These are phyloP conservation scores for Tolypocladium capitatum DNA, from an alignment of 2,329 filamentous ascomycete genomes.

Conservation along the genomic window DNA sequence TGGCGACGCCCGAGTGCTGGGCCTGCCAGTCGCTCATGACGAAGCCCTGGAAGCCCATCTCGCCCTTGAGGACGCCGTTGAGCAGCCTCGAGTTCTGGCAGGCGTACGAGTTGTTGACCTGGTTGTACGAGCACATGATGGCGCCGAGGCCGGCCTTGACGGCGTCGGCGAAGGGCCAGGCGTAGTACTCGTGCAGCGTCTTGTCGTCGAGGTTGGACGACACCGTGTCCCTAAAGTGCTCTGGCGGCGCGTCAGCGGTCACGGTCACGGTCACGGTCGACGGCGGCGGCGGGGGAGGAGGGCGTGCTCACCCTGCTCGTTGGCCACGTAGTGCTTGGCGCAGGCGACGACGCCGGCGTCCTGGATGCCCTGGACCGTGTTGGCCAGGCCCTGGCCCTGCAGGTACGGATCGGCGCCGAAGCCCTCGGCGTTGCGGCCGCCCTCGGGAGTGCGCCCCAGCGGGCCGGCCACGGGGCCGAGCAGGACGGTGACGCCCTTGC, in stretches of 20 bases:
- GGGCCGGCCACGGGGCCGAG: constrained; percentile 39
- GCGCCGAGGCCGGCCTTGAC: constrained; percentile 52
- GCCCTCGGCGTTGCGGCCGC: constrained; percentile 51
- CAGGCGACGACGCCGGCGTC: constrained; percentile 71
- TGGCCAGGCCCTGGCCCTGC: constrained; percentile 56
- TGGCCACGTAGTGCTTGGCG: constrained; percentile 62
- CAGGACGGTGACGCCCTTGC: constrained; percentile 64
- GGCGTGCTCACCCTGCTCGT: constrained; percentile 57
- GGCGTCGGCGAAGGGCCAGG: constrained; percentile 67
- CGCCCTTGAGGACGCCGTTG: constrained; percentile 65
- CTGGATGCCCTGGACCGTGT: constrained; percentile 70
- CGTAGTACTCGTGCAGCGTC: constrained; percentile 62
- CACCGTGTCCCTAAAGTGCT: constrained; percentile 56
- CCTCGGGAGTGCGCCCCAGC: constrained; percentile 31
- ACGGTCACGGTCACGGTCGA: too few species aligned
- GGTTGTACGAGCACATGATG: constrained; percentile 60
- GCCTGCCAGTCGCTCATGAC: constrained; percentile 73
- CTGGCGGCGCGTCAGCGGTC: constrained; percentile 19
- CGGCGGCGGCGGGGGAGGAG: too few species aligned
- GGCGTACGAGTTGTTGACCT: constrained; percentile 66
- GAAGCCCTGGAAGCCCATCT: constrained; percentile 71
- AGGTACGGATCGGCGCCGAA: constrained; percentile 61
- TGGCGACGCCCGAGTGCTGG: constrained; percentile 55
- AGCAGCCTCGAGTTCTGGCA: constrained; percentile 69
- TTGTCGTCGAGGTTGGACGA: constrained; percentile 58